Conservation (phyloP, 2,329 filamentous ascomycete genomes). For the Claviceps africana region DNA sequence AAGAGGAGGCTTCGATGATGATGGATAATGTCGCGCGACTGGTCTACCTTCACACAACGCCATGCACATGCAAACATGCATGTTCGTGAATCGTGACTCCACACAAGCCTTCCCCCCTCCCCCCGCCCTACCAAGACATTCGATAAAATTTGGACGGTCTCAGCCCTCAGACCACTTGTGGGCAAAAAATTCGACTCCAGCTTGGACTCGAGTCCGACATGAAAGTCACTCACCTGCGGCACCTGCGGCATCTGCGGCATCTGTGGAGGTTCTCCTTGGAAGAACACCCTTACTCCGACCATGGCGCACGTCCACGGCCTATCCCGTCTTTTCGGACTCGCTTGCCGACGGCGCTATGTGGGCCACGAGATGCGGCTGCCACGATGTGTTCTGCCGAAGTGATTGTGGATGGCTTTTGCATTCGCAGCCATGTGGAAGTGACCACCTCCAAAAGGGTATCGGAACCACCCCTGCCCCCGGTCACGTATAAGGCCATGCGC, state of each 20-base stretch:
- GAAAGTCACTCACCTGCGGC: no score
- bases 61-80: neutral
- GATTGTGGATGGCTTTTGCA: neutral
- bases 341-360: conserved; percentile 4
- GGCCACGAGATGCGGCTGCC: conserved; percentile 1
- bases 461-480: neutral
- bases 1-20: neutral
- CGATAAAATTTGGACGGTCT: neutral
- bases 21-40: neutral
- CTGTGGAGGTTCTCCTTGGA: neutral
- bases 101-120: neutral
- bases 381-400: neutral
- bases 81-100: neutral
- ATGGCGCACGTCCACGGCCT: neutral
- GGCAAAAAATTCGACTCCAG: neutral
- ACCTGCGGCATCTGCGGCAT: no score
- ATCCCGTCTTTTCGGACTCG: conserved; percentile 1
- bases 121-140: neutral
- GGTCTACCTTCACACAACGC: neutral
- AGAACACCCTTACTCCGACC: neutral
- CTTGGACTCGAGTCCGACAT: no score
- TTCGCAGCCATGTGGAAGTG: neutral
- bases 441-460: neutral
- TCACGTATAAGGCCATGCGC: neutral
- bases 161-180: neutral